phyloP scores from a whole-genome alignment of 768 basidiomycete genomes.

The Botryobasidium botryosum region DNA sequence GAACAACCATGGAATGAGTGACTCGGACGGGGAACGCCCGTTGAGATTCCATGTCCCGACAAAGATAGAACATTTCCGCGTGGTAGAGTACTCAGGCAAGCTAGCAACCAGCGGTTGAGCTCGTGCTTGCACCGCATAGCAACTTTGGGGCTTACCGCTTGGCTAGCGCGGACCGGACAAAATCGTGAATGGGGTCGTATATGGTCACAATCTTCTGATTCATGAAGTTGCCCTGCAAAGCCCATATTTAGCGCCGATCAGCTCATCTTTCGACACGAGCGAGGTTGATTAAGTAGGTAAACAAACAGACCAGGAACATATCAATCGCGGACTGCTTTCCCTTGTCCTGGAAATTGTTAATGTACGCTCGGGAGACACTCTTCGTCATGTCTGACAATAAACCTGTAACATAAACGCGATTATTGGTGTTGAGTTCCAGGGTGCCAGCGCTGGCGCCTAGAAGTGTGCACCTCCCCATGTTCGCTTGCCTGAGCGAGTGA shows the following conservation, averaged over 20 bases:
- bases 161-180: constrained; percentile 53
- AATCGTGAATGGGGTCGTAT: constrained; percentile 86
- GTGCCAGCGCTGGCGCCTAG: constrained; percentile 10
- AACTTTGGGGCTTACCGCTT: constrained; percentile 34
- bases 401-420: constrained; percentile 26
- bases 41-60: constrained; percentile 95
- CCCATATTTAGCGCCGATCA: no score
- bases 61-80: constrained; percentile 56
- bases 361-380: constrained; percentile 87
- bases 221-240: constrained; percentile 73
- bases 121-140: no score
- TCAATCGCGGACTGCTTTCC: constrained; percentile 90
- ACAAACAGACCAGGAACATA: constrained; percentile 62
- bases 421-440: background rate
- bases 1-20: constrained; percentile 79
- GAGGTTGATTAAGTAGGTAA: background rate
- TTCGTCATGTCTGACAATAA: constrained; percentile 93
- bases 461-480: constrained; percentile 76
- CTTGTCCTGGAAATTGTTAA: constrained; percentile 95
- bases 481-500: constrained; percentile 86
- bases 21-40: constrained; percentile 66
- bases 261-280: background rate
- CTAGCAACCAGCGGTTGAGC: constrained; percentile 25
- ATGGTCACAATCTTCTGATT: constrained; percentile 77
- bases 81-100: constrained; percentile 67